Conservation (phyloP, 2,329 filamentous ascomycete genomes). For the Xylariales sp. region DNA sequence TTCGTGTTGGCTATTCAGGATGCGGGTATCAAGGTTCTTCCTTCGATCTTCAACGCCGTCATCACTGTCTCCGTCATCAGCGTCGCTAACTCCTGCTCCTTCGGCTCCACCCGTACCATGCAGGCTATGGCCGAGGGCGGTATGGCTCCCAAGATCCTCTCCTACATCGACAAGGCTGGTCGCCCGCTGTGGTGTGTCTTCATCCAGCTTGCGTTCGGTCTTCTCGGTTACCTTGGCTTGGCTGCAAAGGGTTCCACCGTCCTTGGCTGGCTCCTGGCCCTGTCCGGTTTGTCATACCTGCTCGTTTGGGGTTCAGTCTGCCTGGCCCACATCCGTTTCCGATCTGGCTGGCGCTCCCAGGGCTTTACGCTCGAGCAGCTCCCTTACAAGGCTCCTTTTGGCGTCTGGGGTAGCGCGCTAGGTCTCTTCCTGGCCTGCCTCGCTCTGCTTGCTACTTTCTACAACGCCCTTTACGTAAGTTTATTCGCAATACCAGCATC, state of each 20-base stretch:
- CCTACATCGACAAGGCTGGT: slow-evolving; percentile 53
- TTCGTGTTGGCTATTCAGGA: slow-evolving; percentile 48
- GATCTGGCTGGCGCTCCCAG: slow-evolving; percentile 55
- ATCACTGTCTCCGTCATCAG: slow-evolving; percentile 47
- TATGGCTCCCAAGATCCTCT: slow-evolving; percentile 51
- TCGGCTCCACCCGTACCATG: slow-evolving; percentile 46
- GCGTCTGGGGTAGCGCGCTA: slow-evolving; percentile 60
- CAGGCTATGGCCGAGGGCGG: slow-evolving; percentile 43
- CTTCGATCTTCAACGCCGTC: slow-evolving; percentile 50
- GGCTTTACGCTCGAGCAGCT: slow-evolving; percentile 64
- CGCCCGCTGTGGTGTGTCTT: slow-evolving; percentile 49
- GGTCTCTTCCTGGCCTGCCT: slow-evolving; percentile 55
- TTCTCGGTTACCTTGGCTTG: slow-evolving; percentile 46
- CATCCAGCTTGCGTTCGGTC: slow-evolving; percentile 41
- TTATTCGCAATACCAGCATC: background rate
- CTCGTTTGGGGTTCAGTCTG: slow-evolving; percentile 70
- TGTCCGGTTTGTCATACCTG: slow-evolving; percentile 61
- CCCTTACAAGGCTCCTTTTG: slow-evolving; percentile 57
- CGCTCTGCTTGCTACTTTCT: slow-evolving; percentile 49
- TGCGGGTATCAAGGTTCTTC: slow-evolving; percentile 45
- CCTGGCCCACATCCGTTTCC: slow-evolving; percentile 65
- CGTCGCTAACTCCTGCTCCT: slow-evolving; percentile 48
- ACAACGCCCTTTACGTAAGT: slow-evolving; percentile 53
- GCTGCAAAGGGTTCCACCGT: slow-evolving; percentile 40
- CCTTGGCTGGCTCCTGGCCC: slow-evolving; percentile 62